Conservation (phyloP, 2,329 filamentous ascomycete species). For the Diaporthe sp. region DNA sequence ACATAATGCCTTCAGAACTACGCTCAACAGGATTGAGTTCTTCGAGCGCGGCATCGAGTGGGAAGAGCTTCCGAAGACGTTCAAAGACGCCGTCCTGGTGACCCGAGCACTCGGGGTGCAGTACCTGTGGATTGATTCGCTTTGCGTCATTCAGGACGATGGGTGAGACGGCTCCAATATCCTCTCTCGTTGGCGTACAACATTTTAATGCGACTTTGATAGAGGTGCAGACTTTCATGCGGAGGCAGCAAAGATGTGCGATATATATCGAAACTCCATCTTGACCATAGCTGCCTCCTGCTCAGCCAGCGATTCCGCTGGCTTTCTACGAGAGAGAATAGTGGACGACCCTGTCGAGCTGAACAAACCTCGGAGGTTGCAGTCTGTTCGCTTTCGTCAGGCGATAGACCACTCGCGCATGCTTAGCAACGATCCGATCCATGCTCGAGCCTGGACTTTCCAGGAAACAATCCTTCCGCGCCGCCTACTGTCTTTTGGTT, state of each 20-base stretch:
- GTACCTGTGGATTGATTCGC: slow-evolving; percentile 32
- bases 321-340: background rate
- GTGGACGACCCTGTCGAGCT: background rate
- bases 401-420: background rate
- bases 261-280: background rate
- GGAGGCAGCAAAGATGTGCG: background rate
- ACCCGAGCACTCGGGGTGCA: slow-evolving; percentile 10
- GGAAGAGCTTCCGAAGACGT: background rate
- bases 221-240: background rate
- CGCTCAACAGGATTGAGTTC: background rate
- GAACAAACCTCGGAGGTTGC: accelerated
- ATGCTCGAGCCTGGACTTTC: background rate
- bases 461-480: background rate
- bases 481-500: background rate
- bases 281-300: background rate
- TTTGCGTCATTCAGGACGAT: slow-evolving; percentile 40
- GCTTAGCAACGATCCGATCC: background rate
- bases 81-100: background rate
- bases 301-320: background rate
- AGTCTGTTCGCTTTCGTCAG: background rate
- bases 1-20: background rate
- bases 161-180: background rate
- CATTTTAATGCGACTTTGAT: background rate
- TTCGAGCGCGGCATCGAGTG: background rate
- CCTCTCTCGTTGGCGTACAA: accelerated